Percentiles rank a stretch among this genome's conserved stretches.
Conservation (phyloP, 352 stramenopile species). For the Pythium diclinum region DNA sequence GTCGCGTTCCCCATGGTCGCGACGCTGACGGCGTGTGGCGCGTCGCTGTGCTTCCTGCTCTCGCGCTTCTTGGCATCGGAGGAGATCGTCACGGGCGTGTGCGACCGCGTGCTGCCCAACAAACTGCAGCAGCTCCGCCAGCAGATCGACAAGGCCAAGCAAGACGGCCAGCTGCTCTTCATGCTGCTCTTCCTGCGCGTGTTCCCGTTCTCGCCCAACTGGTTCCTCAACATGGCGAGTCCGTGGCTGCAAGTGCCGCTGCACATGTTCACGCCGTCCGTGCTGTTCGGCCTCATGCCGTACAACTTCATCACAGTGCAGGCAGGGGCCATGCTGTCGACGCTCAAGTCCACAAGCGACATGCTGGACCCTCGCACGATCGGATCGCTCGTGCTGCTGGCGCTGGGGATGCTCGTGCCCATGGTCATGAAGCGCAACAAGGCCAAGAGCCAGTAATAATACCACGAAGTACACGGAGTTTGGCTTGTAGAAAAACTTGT, state of each 20-base stretch:
- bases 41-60: constrained; percentile 70
- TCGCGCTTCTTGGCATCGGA: constrained; percentile 62
- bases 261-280: constrained; percentile 56
- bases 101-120: constrained; percentile 54
- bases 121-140: constrained; percentile 50
- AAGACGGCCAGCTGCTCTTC: constrained; percentile 48
- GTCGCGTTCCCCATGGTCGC: constrained; percentile 71
- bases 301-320: constrained; percentile 86
- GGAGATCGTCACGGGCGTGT: constrained; percentile 51
- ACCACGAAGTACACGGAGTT: neutral
- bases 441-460: constrained; percentile 16
- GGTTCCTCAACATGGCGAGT: constrained; percentile 81
- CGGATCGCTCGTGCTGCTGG: constrained; percentile 53
- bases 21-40: constrained; percentile 59
- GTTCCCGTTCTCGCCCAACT: constrained; percentile 84
- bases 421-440: constrained; percentile 47
- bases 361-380: constrained; percentile 59
- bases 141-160: constrained; percentile 51
- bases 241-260: constrained; percentile 75
- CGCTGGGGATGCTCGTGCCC: constrained; percentile 65
- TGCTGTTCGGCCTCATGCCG: constrained; percentile 67
- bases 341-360: constrained; percentile 61
- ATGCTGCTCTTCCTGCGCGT: constrained; percentile 74
- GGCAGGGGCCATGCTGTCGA: constrained; percentile 70
- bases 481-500: neutral